phyloP scores from a whole-genome alignment of 169 alveolate species.

The Neospora caninum region DNA sequence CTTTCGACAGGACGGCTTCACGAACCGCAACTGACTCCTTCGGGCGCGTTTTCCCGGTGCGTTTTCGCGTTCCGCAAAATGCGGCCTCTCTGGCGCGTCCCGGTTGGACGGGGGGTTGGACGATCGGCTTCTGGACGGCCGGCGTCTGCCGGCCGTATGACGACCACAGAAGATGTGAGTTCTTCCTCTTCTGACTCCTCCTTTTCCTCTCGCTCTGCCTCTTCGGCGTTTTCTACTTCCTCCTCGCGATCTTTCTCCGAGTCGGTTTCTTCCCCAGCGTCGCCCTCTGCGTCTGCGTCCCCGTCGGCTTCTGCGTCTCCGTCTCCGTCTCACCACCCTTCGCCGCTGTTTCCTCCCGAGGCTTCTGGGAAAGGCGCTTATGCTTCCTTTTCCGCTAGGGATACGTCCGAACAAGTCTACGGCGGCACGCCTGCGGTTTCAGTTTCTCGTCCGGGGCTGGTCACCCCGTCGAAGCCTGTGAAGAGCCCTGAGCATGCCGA shows the following conservation, averaged over 20 bases:
- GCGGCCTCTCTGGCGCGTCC: neutral
- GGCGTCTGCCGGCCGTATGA: neutral
- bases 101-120: neutral
- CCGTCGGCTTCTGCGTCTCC: neutral
- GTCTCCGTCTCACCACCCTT: neutral
- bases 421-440: no score
- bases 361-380: no score
- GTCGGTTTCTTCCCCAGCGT: neutral
- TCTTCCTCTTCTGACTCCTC: neutral
- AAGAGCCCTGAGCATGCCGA: no score
- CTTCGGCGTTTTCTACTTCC: neutral
- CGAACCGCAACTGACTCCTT: no score
- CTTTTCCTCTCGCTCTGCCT: neutral
- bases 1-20: neutral
- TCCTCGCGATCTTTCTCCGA: neutral
- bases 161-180: neutral
- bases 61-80: neutral
- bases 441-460: no score
- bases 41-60: neutral
- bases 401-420: no score
- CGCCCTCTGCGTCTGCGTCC: neutral
- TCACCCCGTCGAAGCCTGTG: no score
- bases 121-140: neutral
- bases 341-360: no score
- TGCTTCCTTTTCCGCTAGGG: no score